Evolutionary conservation across 345 rosid genomes (phyloP), one percentile per base, ranked within the genome.

Genomic region (Brassica napus): DNA sequence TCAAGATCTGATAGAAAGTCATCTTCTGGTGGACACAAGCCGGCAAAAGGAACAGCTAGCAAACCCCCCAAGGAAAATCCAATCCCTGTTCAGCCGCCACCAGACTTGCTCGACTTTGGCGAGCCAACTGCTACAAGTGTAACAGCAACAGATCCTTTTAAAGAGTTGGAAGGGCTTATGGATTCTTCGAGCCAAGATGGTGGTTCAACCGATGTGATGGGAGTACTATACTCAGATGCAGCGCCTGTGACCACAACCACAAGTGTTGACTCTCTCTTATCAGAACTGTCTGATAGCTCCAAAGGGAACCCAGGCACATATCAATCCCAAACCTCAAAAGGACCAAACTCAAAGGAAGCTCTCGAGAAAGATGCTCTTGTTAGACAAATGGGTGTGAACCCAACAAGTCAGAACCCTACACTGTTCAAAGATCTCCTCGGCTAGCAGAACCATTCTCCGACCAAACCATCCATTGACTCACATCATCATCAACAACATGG

Each of bases 341-440:
- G 97, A 52, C 97, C 94, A 57, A 88, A 87, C 79, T 74, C 71
- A 8, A 88, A 86, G 84, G 87, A 88, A 62, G 75, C 94, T 15
- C 82, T 91, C 76, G 93, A 89, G 82, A 94, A 89, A 84, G 98
- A 94, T 60, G 94, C 98, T n/a, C 90, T 87, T 31, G 91, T 91
- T 52, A 91, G 98, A 88, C 93, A 92, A 85, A 88, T 92, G 97
- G 98, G 98, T 39, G 97, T 94, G 67, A 92, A 77, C 68, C 97
- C 98, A 66, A 72, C 85, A 12, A 88, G 87, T 82, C 97, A 87
- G 82, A 94, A 92, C 72, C 98, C 98, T 16, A 90, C 87, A 77
- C 85, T 92, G 68, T 90, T 94, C 80, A 90, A 88, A 84, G 97
- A 92, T 87, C 83, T 94, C 81, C 87, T 94, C 0, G 92, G 94